These are phyloP conservation scores for Neurospora sp. DNA, from an alignment of 495 filamentous ascomycete genomes.

Conservation along the genomic window DNA sequence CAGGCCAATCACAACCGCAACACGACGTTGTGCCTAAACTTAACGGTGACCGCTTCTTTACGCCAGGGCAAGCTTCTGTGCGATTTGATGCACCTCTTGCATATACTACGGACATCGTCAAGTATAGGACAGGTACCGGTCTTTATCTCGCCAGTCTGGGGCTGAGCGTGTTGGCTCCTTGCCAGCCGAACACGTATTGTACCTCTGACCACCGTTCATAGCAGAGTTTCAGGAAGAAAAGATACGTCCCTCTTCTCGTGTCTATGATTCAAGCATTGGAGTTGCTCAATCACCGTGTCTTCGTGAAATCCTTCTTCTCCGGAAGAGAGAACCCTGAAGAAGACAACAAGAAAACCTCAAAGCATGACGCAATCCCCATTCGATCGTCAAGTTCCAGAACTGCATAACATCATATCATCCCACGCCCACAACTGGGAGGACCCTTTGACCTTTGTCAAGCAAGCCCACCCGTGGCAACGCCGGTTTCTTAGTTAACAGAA, in stretches of 20 bases:
- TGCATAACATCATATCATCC: not conserved
- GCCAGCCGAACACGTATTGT: not conserved
- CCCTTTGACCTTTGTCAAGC: not conserved
- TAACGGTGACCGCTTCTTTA: slow-evolving; percentile 17
- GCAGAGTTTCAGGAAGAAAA: not conserved
- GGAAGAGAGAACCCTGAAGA: not conserved
- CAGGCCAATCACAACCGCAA: slow-evolving; percentile 10
- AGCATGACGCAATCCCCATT: not conserved
- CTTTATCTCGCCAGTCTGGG: not conserved
- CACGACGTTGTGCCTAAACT: slow-evolving; percentile 20
- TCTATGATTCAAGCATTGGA: not conserved
- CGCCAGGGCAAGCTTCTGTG: not conserved
- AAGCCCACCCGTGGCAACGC: not conserved
- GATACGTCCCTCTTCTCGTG: not conserved
- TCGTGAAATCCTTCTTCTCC: no score
- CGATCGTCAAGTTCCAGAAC: not conserved
- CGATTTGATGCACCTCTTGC: not conserved
- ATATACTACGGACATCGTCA: not conserved
- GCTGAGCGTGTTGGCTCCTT: not conserved
- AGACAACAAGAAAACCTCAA: no score
- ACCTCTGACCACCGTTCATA: not conserved
- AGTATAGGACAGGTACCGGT: not conserved
- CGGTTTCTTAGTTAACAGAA: not conserved
- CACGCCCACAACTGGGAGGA: not conserved
- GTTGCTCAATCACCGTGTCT: no score